Percentiles rank a stretch among this genome's conserved stretches.
Conservation (phyloP, 2,329 filamentous ascomycete genomes). For the Hymenoscyphus repandus region DNA sequence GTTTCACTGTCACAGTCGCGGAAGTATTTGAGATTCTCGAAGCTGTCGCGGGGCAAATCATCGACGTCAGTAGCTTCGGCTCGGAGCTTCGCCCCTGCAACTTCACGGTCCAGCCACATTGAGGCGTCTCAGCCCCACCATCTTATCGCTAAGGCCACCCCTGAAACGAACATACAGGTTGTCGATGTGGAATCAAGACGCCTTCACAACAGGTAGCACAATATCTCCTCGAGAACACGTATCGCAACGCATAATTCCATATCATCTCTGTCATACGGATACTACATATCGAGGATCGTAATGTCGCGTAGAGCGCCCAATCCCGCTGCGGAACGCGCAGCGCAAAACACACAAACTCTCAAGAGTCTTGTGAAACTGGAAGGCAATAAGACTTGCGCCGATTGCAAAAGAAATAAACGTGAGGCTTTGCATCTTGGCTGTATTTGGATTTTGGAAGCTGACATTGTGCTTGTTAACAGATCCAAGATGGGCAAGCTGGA, state of each 20-base stretch:
- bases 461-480: conserved; percentile 47
- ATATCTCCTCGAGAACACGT: background rate
- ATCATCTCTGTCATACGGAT: conserved; percentile 1
- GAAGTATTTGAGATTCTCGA: conserved; percentile 20
- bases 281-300: conserved; percentile 22
- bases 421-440: conserved; percentile 33
- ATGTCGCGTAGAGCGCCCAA: conserved; percentile 80
- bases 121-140: background rate
- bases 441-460: background rate
- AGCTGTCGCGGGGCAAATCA: conserved; percentile 7
- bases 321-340: conserved; percentile 78
- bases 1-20: conserved; percentile 10
- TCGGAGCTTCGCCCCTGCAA: background rate
- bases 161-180: conserved; percentile 5
- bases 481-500: conserved; percentile 99
- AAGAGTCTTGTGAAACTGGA: conserved; percentile 94
- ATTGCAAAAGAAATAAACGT: conserved; percentile 99
- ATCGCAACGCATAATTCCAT: background rate
- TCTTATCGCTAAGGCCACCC: conserved; percentile 2
- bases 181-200: conserved; percentile 22
- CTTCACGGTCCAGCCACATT: background rate
- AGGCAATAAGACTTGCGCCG: conserved; percentile 91
- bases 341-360: conserved; percentile 89
- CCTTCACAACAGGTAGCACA: conserved; percentile 1
- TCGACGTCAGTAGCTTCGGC: conserved; percentile 11